Conservation (phyloP, 1,284 basidiomycete genomes). For the Cystobasidium sp. region DNA sequence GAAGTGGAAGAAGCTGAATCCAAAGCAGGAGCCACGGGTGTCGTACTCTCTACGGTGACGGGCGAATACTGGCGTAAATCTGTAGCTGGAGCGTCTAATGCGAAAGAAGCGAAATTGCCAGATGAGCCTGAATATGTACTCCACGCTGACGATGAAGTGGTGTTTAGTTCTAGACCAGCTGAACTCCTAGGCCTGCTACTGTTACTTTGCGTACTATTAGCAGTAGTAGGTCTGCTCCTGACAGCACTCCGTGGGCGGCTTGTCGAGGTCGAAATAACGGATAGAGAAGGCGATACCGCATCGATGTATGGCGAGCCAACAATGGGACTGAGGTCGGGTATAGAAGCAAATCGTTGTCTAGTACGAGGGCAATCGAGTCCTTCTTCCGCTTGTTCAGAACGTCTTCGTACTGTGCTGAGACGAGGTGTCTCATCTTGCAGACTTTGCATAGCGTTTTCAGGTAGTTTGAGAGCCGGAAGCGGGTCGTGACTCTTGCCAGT, state of each 20-base stretch:
- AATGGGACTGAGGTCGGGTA: constrained; percentile 23
- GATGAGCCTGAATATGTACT: constrained; percentile 15
- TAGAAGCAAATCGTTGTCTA: constrained; percentile 17
- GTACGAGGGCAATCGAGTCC: constrained; percentile 4
- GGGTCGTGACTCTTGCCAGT: background rate
- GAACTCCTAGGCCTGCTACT: constrained; percentile 25
- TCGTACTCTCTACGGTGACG: background rate
- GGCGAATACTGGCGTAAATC: background rate
- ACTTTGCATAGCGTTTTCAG: background rate
- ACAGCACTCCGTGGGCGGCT: background rate
- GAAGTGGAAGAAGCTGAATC: background rate
- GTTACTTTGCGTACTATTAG: constrained; percentile 11
- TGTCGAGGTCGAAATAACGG: constrained; percentile 18
- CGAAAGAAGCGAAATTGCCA: background rate
- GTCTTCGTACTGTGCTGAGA: constrained; percentile 23
- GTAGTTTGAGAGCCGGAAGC: background rate
- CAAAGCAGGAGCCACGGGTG: background rate
- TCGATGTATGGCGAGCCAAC: constrained; percentile 30
- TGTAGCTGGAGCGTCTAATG: background rate
- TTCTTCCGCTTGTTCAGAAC: constrained; percentile 32
- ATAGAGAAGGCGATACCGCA: constrained; percentile 25
- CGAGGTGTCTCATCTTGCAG: background rate
- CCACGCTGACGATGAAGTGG: background rate
- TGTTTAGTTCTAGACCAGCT: constrained; percentile 11
- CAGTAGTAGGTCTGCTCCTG: constrained; percentile 12